Percentiles rank a stretch among this genome's conserved stretches.
phyloP scores from a whole-genome alignment of 768 basidiomycete species.

The Suillus spraguei region DNA sequence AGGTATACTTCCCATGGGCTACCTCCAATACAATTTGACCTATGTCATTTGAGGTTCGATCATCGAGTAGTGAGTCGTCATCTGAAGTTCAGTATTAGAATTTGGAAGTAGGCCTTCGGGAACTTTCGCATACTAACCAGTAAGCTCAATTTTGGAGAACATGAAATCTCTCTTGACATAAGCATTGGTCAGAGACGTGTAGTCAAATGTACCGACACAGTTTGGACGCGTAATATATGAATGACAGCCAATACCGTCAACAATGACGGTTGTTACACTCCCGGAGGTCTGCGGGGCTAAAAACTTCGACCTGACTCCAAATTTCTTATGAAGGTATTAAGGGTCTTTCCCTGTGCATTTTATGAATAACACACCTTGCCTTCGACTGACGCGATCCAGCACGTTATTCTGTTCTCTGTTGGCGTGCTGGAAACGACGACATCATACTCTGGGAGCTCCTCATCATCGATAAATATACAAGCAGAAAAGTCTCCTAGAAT shows the following conservation, averaged over 20 bases:
- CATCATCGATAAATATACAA: slow-evolving; percentile 17
- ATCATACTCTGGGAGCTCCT: slow-evolving; percentile 21
- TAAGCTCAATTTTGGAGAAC: slow-evolving; percentile 22
- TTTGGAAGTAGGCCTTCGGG: background rate
- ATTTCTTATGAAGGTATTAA: slow-evolving; percentile 12
- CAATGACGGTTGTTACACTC: background rate
- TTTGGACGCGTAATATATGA: accelerated
- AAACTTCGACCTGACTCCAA: slow-evolving; percentile 16
- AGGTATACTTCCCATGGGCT: background rate
- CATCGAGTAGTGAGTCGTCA: slow-evolving; percentile 21
- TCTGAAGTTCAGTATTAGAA: slow-evolving; percentile 18
- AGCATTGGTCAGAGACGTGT: background rate
- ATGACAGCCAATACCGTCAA: slow-evolving; percentile 15
- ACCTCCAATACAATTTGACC: slow-evolving; percentile 19
- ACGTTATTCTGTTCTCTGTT: slow-evolving; percentile 17
- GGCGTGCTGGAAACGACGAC: slow-evolving; percentile 9
- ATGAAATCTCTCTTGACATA: slow-evolving; percentile 8
- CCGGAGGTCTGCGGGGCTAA: background rate
- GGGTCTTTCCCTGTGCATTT: background rate
- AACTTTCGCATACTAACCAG: slow-evolving; percentile 13
- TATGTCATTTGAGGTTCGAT: slow-evolving; percentile 10
- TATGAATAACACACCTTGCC: slow-evolving; percentile 19
- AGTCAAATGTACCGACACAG: accelerated
- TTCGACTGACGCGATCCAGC: slow-evolving; percentile 24
- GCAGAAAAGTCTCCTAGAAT: slow-evolving; percentile 19